A percentile compares a stretch with the other conserved stretches of the same genome.
Conservation (phyloP, 495 filamentous ascomycete genomes). For the Amorphotheca resinae region DNA sequence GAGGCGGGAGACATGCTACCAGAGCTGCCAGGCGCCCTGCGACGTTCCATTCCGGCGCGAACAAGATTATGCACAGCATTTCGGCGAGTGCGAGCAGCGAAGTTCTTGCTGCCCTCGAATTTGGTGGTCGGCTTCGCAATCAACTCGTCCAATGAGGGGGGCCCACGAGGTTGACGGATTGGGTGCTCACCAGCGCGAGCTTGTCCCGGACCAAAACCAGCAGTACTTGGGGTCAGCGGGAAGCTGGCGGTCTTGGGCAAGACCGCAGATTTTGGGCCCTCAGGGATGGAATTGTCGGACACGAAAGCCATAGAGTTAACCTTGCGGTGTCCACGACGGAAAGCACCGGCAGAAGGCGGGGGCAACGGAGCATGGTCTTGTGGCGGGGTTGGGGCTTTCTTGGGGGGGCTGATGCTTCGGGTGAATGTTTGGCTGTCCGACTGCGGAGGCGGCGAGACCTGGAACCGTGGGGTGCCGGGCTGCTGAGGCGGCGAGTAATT, state of each 20-base stretch:
- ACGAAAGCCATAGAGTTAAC: slow-evolving; percentile 59
- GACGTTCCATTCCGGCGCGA: slow-evolving; percentile 78
- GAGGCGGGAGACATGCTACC: slow-evolving; percentile 85
- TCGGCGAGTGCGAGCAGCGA: slow-evolving; percentile 83
- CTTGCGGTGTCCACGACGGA: slow-evolving; percentile 90
- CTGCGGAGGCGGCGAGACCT: slow-evolving; percentile 68
- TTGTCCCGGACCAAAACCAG: slow-evolving; percentile 81
- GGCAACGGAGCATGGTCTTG: slow-evolving; percentile 59
- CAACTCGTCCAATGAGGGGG: slow-evolving; percentile 85
- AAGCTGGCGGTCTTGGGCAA: slow-evolving; percentile 65
- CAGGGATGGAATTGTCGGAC: slow-evolving; percentile 31
- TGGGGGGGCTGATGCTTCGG: slow-evolving; percentile 58
- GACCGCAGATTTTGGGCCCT: slow-evolving; percentile 37
- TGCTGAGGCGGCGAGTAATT: slow-evolving; percentile 26
- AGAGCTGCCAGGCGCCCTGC: slow-evolving; percentile 48
- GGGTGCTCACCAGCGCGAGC: slow-evolving; percentile 90
- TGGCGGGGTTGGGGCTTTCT: slow-evolving; percentile 47
- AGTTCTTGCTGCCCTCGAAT: slow-evolving; percentile 97
- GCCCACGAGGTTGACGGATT: slow-evolving; percentile 82
- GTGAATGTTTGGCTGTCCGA: slow-evolving; percentile 35
- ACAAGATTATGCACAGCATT: slow-evolving; percentile 85
- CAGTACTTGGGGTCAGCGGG: slow-evolving; percentile 72
- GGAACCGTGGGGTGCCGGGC: slow-evolving; percentile 45
- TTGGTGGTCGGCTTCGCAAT: slow-evolving; percentile 82
- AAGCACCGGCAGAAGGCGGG: slow-evolving; percentile 70